These are phyloP conservation scores for Termitomyces sp. DNA, from an alignment of 768 basidiomycete genomes.

Conservation along the genomic window DNA sequence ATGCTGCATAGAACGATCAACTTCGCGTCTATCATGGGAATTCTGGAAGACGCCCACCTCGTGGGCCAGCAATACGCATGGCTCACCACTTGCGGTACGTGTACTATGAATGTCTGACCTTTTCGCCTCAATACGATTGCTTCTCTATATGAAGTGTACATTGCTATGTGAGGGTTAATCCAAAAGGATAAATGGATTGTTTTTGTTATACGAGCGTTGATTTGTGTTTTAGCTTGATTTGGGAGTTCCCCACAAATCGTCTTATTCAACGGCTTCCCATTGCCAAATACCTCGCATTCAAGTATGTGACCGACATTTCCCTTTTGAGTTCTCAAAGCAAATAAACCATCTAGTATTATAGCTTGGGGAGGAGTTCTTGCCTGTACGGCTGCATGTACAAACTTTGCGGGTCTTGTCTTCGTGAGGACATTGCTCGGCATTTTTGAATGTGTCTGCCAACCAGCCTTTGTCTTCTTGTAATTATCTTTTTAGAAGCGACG, in stretches of 20 bases:
- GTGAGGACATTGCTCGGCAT: conserved; percentile 42
- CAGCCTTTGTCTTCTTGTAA: conserved; percentile 39
- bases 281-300: conserved; percentile 42
- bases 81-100: conserved; percentile 40
- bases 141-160: conserved; percentile 25
- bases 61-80: conserved; percentile 45
- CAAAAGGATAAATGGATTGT: not conserved
- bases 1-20: conserved; percentile 29
- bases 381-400: conserved; percentile 41
- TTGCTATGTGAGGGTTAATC: conserved; percentile 25
- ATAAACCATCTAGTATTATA: conserved; percentile 19
- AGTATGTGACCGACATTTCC: conserved; percentile 20
- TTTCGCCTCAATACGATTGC: not conserved
- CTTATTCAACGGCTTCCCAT: conserved; percentile 43
- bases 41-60: conserved; percentile 35
- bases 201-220: not conserved
- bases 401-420: conserved; percentile 35
- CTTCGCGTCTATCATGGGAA: conserved; percentile 44
- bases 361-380: conserved; percentile 43
- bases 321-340: not conserved
- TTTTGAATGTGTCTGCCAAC: conserved; percentile 44
- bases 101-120: not conserved
- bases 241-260: conserved; percentile 44
- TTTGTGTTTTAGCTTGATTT: conserved; percentile 21
- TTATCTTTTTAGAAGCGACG: conserved; percentile 1